Conservation (phyloP, 768 basidiomycete species). For the Pholiota molesta region DNA sequence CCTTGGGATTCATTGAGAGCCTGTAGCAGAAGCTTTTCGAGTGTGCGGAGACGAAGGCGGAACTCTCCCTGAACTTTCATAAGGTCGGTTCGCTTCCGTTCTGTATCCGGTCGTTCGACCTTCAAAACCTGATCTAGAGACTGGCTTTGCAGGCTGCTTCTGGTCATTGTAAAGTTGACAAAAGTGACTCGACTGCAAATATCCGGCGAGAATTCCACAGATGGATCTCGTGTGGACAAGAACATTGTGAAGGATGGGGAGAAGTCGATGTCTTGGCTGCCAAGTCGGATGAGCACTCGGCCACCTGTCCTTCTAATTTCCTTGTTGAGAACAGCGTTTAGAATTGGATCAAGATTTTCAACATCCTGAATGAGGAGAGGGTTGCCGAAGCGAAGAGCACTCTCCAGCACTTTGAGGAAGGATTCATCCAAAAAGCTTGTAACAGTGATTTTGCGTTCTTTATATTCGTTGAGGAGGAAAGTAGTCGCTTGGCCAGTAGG, state of each 20-base stretch:
- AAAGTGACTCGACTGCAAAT: constrained; percentile 97
- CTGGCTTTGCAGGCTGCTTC: constrained; percentile 97
- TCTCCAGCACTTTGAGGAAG: constrained; percentile 97
- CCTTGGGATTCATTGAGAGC: constrained; percentile 96
- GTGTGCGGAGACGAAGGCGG: constrained; percentile 85
- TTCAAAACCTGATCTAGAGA: constrained; percentile 97
- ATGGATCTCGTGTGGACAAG: constrained; percentile 95
- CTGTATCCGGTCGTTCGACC: constrained; percentile 95
- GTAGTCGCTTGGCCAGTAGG: constrained; percentile 96
- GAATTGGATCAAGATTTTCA: constrained; percentile 94
- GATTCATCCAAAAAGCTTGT: constrained; percentile 99
- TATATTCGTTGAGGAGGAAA: constrained; percentile 93
- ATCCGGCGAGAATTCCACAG: constrained; percentile 97
- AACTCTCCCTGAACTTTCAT: constrained; percentile 99
- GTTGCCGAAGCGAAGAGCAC: constrained; percentile 98
- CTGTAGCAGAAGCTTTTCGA: constrained; percentile 91
- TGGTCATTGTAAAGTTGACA: constrained; percentile 98
- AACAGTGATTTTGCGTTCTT: constrained; percentile 94
- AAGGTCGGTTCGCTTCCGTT: constrained; percentile 92
- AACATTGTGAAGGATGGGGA: constrained; percentile 99
- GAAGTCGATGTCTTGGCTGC: constrained; percentile 98
- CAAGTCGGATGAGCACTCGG: constrained; percentile 94
- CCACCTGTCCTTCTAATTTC: constrained; percentile 96
- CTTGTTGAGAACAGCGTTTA: constrained; percentile 96
- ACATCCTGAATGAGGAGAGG: constrained; percentile 98